Percentiles rank a stretch among this genome's conserved stretches.
These are phyloP conservation scores for Hypoxylon subgilvum DNA, from an alignment of 495 filamentous ascomycete species.

Conservation along the genomic window DNA sequence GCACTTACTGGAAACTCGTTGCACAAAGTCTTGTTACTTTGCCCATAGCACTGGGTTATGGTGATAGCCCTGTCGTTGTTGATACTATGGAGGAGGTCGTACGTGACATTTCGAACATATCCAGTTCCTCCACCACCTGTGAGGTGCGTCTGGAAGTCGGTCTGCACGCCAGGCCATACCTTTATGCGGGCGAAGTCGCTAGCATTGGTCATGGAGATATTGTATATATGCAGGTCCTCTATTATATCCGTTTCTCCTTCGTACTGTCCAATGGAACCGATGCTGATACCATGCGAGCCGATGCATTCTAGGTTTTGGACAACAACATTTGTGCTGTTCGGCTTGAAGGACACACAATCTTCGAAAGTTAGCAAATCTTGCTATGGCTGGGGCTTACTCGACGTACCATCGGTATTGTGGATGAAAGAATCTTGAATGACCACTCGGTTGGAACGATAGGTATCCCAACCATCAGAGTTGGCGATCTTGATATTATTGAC, in stretches of 20 bases:
- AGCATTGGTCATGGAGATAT: slow-evolving; percentile 43
- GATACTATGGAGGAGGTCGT: slow-evolving; percentile 59
- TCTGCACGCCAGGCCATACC: slow-evolving; percentile 41
- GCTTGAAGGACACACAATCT: slow-evolving; percentile 79
- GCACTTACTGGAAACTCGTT: slow-evolving; percentile 30
- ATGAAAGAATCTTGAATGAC: slow-evolving; percentile 73
- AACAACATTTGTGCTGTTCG: slow-evolving; percentile 75
- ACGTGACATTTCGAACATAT: slow-evolving; percentile 61
- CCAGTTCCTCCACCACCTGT: slow-evolving; percentile 47
- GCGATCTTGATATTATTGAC: slow-evolving; percentile 25
- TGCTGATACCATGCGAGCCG: slow-evolving; percentile 58
- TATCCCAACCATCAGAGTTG: slow-evolving; percentile 77
- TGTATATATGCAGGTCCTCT: slow-evolving; percentile 43
- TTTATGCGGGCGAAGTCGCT: slow-evolving; percentile 42
- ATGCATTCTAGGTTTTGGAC: slow-evolving; percentile 74
- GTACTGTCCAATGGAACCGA: slow-evolving; percentile 44
- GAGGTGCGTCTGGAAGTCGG: slow-evolving; percentile 38
- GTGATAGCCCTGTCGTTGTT: slow-evolving; percentile 68
- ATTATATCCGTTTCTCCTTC: slow-evolving; percentile 36
- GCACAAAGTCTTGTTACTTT: slow-evolving; percentile 44
- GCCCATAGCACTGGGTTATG: slow-evolving; percentile 66
- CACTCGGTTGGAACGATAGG: slow-evolving; percentile 66
- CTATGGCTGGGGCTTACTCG: not conserved
- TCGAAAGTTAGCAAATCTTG: not conserved
- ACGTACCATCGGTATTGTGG: slow-evolving; percentile 66